These are phyloP conservation scores for Clonostachys sp. DNA, from an alignment of 2,329 filamentous ascomycete species.

Conservation along the genomic window DNA sequence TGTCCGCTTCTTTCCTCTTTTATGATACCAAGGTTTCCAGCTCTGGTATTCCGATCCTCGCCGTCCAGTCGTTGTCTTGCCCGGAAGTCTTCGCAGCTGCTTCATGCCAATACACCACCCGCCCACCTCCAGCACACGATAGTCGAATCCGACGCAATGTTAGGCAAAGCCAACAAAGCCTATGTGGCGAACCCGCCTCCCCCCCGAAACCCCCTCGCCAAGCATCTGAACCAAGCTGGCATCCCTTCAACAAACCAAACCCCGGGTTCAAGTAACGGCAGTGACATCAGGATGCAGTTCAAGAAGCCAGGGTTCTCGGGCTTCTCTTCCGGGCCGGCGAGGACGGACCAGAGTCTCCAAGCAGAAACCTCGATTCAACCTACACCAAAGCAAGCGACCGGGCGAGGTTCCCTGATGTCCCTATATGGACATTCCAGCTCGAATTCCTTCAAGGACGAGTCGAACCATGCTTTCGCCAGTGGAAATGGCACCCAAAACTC, in stretches of 20 bases:
- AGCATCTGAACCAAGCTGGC: conserved; percentile 54
- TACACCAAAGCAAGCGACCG: conserved; percentile 4
- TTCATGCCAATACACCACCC: background rate
- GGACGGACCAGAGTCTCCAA: conserved; percentile 22
- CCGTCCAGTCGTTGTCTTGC: conserved; percentile 20
- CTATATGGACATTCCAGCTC: conserved; percentile 40
- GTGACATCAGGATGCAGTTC: conserved; percentile 46
- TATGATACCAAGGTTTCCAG: conserved; percentile 26
- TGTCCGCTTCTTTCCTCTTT: conserved; percentile 9
- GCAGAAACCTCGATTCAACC: conserved; percentile 14
- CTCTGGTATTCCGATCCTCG: conserved; percentile 27
- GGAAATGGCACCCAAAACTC: conserved; percentile 12
- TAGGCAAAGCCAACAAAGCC: conserved; percentile 26
- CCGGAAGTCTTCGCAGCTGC: conserved; percentile 11
- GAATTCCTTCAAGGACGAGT: conserved; percentile 26
- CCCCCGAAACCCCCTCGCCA: conserved; percentile 30
- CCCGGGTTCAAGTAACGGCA: conserved; percentile 1
- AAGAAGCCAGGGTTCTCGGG: conserved; percentile 34
- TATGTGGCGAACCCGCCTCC: conserved; percentile 30
- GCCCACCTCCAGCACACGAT: conserved; percentile 13
- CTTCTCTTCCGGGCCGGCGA: conserved; percentile 31
- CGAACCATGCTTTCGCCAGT: conserved; percentile 25
- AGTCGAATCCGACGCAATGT: conserved; percentile 19
- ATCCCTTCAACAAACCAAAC: conserved; percentile 35
- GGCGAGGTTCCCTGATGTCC: conserved; percentile 25